These are phyloP conservation scores for Ampelocalamus luodianensis DNA, from an alignment of 176 grass and related monocot species.

Conservation along the genomic window DNA sequence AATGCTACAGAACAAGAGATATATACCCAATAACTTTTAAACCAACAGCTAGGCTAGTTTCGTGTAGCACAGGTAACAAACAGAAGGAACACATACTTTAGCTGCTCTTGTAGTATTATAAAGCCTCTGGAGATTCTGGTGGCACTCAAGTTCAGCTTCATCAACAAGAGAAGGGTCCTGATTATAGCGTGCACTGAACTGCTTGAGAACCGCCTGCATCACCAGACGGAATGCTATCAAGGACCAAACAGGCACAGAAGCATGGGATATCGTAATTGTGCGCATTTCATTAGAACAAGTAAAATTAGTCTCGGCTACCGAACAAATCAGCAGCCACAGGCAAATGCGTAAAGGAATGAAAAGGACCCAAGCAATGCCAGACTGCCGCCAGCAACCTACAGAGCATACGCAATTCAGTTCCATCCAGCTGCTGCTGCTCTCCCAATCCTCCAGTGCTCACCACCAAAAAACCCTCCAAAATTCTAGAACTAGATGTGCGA, in stretches of 20 bases:
- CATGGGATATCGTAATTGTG: not conserved
- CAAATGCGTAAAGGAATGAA: constrained; percentile 26
- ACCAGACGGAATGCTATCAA: constrained; percentile 31
- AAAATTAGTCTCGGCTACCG: constrained; percentile 26
- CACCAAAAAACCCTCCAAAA: not conserved
- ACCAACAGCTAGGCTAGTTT: constrained; percentile 26
- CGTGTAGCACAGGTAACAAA: constrained; percentile 5
- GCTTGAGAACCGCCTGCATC: constrained; percentile 79
- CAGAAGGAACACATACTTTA: constrained; percentile 61
- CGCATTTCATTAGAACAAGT: constrained; percentile 4
- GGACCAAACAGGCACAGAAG: constrained; percentile 4
- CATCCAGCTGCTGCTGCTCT: constrained; percentile 12
- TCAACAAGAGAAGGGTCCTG: constrained; percentile 85
- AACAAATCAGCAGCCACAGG: not conserved
- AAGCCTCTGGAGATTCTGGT: constrained; percentile 84
- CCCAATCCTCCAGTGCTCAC: not conserved
- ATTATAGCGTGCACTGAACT: constrained; percentile 66
- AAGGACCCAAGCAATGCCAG: not conserved
- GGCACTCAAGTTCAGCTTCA: constrained; percentile 91
- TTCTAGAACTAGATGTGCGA: not conserved
- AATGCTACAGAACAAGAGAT: constrained; percentile 61
- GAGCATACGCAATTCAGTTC: constrained; percentile 25
- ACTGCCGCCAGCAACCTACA: not conserved
- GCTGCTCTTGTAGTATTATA: constrained; percentile 82
- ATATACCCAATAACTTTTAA: constrained; percentile 22